Conservation (phyloP, 306 rosid species). For the Acmispon strigosus region DNA sequence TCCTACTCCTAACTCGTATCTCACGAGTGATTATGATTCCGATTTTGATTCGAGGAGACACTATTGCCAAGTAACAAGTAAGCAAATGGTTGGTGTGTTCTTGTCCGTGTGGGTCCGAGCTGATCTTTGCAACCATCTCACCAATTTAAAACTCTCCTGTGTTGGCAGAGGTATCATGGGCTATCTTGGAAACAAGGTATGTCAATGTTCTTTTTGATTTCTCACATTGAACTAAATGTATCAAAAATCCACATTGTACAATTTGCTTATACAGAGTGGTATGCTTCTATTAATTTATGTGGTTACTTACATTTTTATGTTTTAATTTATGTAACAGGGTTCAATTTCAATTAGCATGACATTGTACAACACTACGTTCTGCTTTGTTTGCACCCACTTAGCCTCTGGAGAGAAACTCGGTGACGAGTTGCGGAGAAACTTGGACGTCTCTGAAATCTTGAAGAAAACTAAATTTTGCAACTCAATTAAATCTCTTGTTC, state of each 20-base stretch:
- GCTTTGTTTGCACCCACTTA: slow-evolving; percentile 91
- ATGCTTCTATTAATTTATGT: background rate
- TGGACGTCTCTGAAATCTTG: slow-evolving; percentile 67
- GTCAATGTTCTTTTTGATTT: too few species aligned
- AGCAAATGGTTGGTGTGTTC: slow-evolving; percentile 95
- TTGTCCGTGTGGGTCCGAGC: slow-evolving; percentile 68
- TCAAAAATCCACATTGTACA: too few species aligned
- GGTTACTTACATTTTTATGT: background rate
- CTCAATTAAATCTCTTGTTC: slow-evolving; percentile 26
- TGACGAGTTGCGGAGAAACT: slow-evolving; percentile 65
- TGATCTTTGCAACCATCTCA: slow-evolving; percentile 37
- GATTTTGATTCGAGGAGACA: too few species aligned
- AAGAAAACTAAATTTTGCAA: slow-evolving; percentile 66
- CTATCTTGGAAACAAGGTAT: slow-evolving; percentile 87
- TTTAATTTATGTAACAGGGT: slow-evolving; percentile 39
- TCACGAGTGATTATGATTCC: too few species aligned
- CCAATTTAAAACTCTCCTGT: slow-evolving; percentile 52
- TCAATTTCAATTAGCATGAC: slow-evolving; percentile 84
- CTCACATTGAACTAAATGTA: too few species aligned
- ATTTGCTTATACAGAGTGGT: background rate
- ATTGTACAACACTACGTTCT: slow-evolving; percentile 49
- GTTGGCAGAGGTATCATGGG: slow-evolving; percentile 95
- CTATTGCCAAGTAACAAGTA: slow-evolving; percentile 55
- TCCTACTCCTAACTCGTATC: too few species aligned
- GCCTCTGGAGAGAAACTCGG: slow-evolving; percentile 91